A percentile compares a stretch with the other conserved stretches of the same genome.
These are phyloP conservation scores for Phytophthora foliorum DNA, from an alignment of 352 stramenopile species.

Conservation along the genomic window DNA sequence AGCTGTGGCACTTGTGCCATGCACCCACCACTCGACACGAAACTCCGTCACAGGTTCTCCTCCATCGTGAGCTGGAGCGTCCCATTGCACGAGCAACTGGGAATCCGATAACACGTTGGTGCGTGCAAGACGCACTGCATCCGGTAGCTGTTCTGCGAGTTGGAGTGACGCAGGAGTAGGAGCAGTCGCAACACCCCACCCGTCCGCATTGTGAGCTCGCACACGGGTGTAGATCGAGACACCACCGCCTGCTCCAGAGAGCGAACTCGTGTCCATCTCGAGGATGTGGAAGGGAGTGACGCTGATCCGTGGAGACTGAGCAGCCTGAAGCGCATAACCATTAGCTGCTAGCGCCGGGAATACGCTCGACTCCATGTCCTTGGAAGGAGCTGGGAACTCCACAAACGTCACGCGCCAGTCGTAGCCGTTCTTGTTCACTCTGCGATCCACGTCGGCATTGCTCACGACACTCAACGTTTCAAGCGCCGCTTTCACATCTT, in stretches of 20 bases:
- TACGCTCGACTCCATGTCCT: slow-evolving; percentile 19
- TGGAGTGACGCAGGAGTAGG: slow-evolving; percentile 62
- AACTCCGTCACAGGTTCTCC: slow-evolving; percentile 82
- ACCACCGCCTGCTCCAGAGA: slow-evolving; percentile 39
- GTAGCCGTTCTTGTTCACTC: slow-evolving; percentile 88
- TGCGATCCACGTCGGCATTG: slow-evolving; percentile 90
- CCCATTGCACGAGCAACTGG: slow-evolving; percentile 84
- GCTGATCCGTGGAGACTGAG: slow-evolving; percentile 49
- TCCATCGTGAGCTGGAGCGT: slow-evolving; percentile 68
- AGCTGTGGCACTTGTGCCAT: slow-evolving; percentile 40
- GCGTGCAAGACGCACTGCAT: slow-evolving; percentile 39
- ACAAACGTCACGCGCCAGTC: slow-evolving; percentile 95
- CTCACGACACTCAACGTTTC: slow-evolving; percentile 90
- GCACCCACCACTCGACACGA: slow-evolving; percentile 77
- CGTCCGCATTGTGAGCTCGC: slow-evolving; percentile 62
- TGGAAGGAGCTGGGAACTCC: slow-evolving; percentile 61
- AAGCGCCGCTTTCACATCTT: slow-evolving; percentile 94
- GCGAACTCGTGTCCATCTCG: slow-evolving; percentile 41
- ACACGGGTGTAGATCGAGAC: slow-evolving; percentile 74
- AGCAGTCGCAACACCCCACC: slow-evolving; percentile 50
- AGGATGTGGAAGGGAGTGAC: slow-evolving; percentile 68
- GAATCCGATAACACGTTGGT: slow-evolving; percentile 67
- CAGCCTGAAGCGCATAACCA: slow-evolving; percentile 54
- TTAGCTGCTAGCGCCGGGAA: slow-evolving; percentile 60
- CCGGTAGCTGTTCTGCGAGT: slow-evolving; percentile 60